Conservation (phyloP, 2,329 filamentous ascomycete genomes). For the Mycosphaerella sp. region DNA sequence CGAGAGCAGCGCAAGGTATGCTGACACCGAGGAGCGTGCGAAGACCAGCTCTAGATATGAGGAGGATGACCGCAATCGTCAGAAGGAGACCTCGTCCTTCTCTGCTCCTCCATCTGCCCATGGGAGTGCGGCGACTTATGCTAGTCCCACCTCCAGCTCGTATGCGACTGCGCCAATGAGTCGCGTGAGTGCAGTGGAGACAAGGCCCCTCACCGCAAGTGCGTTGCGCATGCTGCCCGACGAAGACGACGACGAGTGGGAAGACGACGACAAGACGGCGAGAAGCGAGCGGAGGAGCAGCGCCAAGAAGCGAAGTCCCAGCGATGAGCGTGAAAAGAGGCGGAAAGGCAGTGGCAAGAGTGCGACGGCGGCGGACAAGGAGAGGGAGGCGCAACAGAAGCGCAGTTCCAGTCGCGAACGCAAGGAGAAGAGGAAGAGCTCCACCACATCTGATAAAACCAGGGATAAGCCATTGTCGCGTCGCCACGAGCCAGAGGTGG, state of each 20-base stretch:
- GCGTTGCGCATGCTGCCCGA: constrained; percentile 30
- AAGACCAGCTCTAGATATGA: constrained; percentile 23
- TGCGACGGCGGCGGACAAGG: constrained; percentile 3
- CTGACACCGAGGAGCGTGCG: constrained; percentile 20
- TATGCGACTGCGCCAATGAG: constrained; percentile 36
- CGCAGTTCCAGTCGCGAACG: constrained; percentile 22
- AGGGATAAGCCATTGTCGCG: constrained; percentile 16
- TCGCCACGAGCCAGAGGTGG: constrained; percentile 14
- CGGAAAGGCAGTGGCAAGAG: constrained; percentile 27
- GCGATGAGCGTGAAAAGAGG: constrained; percentile 21
- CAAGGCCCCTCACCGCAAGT: constrained; percentile 30
- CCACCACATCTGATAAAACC: constrained; percentile 12
- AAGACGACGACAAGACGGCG: constrained; percentile 29
- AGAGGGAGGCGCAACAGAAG: constrained; percentile 26
- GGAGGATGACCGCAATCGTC: constrained; percentile 15
- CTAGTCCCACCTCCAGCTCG: constrained; percentile 4
- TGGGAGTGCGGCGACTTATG: constrained; percentile 7
- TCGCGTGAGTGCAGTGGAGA: constrained; percentile 20
- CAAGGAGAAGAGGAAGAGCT: constrained; percentile 15
- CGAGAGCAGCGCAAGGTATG: constrained; percentile 6
- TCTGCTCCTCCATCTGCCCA: constrained; percentile 3
- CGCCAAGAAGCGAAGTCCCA: constrained; percentile 22
- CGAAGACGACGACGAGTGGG: constrained; percentile 28
- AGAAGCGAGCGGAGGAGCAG: constrained; percentile 27
- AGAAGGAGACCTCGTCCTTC: constrained; percentile 2